Base-by-base conservation (phyloP, 1,284 basidiomycete genomes). In the Pseudozyma flocculosa region DNA sequence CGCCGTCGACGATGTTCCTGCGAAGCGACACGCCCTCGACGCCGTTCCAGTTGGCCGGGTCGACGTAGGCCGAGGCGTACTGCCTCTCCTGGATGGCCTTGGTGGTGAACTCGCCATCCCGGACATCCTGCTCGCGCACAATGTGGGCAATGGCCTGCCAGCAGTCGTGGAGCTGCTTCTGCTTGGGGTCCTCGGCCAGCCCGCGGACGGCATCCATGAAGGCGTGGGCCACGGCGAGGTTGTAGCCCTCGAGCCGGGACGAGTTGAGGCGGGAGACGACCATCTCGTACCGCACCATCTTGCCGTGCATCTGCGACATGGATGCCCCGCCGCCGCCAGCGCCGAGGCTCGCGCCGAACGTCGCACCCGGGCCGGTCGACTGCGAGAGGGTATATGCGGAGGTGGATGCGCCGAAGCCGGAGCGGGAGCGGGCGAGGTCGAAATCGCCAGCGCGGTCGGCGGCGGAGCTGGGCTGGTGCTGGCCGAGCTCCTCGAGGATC, bases 401-500 rank as follows among this genome's bases (percentile, higher is more conserved):
- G 18, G 63, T 66, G n/a, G 63, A 66, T 5, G 63, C 54, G 22
- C 62, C 62, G 29, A 65, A 65, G 22, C 53, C 56, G 13, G 61
- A 55, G 19, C 51, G 45, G 30, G 45, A 50, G 17, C 19, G 14
- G 23, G 36, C 29, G 17, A 49, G 52, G 36, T 54, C 45, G 17
- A 60, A 14, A 29, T 52, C 53, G 18, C 36, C 45, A 23, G 56
- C 47, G 19, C 48, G 47, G 15, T 52, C 40, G 22, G 53, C 46
- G 14, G 39, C 24, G 18, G 59, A 43, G 40, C 49, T 43, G 3
- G 56, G 54, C 46, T 68, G 65, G 48, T 78, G 72, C 41, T 75
- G 72, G 14, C 89, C 90, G 7, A 95, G 83, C 78, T 95, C 90
- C 75, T 95, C 92, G 65, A 94, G 90, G 15, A 95, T 86, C 44